Conservation (phyloP, 805 yeast genomes). For the Ogataea nonfermentans region DNA sequence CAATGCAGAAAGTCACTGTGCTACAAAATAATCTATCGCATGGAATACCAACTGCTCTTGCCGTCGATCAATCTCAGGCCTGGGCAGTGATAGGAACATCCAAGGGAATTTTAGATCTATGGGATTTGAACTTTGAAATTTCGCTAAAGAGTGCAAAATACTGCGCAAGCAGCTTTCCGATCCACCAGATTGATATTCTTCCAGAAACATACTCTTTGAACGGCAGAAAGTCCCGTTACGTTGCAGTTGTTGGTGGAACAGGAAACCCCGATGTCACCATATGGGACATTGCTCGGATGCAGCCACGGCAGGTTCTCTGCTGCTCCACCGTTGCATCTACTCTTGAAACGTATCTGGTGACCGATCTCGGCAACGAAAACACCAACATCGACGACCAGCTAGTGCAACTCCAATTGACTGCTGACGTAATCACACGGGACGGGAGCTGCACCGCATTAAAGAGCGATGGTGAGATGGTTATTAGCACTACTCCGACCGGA, state of each 20-base stretch:
- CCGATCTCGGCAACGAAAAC: slow-evolving; percentile 23
- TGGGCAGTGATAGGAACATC: slow-evolving; percentile 79
- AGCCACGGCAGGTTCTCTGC: slow-evolving; percentile 41
- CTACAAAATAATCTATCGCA: slow-evolving; percentile 57
- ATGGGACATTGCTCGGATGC: slow-evolving; percentile 71
- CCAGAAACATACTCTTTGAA: slow-evolving; percentile 39
- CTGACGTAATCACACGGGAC: slow-evolving; percentile 18
- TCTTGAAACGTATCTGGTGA: slow-evolving; percentile 26
- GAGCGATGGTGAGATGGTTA: slow-evolving; percentile 11
- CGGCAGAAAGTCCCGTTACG: slow-evolving; percentile 39
- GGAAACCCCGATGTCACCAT: slow-evolving; percentile 57
- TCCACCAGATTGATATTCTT: slow-evolving; percentile 45
- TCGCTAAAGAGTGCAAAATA: slow-evolving; percentile 63
- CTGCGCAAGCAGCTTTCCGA: slow-evolving; percentile 40
- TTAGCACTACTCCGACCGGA: slow-evolving; percentile 20
- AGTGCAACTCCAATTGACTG: slow-evolving; percentile 16
- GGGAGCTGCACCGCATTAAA: slow-evolving; percentile 27
- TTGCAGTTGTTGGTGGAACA: slow-evolving; percentile 68
- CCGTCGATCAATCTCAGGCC: slow-evolving; percentile 47
- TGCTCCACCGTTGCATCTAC: slow-evolving; percentile 27
- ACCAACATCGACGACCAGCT: slow-evolving; percentile 25
- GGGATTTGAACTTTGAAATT: slow-evolving; percentile 75
- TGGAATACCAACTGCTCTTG: slow-evolving; percentile 65
- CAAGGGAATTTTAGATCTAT: slow-evolving; percentile 68
- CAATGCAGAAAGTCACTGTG: slow-evolving; percentile 42